Conservation (phyloP, 257 asterid species). For the Solanum rostratum region DNA sequence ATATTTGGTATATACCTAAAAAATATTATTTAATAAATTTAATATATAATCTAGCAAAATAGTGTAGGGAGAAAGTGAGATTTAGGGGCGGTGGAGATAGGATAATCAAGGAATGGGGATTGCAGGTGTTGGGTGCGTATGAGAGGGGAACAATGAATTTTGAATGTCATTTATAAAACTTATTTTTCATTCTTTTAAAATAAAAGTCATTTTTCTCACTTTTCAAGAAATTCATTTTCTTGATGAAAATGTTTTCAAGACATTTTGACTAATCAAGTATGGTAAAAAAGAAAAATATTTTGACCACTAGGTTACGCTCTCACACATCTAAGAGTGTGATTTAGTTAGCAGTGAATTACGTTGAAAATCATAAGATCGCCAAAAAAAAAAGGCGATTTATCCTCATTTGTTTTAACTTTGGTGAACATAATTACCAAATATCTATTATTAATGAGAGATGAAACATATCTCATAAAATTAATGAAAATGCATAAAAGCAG, state of each 20-base stretch:
- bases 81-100: not conserved
- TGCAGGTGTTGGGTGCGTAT: not conserved
- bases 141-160: not conserved
- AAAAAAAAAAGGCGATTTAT: too few species aligned
- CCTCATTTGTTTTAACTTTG: not conserved
- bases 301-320: not conserved
- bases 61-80: not conserved
- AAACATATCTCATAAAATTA: not conserved
- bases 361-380: not conserved
- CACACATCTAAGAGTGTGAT: not conserved
- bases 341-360: not conserved
- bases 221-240: not conserved
- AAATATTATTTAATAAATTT: not conserved
- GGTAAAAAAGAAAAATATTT: not conserved
- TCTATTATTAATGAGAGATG: not conserved
- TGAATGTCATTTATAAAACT: not conserved
- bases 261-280: not conserved
- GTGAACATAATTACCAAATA: not conserved
- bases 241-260: not conserved
- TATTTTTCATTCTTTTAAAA: not conserved
- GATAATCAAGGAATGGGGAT: not conserved
- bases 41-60: not conserved
- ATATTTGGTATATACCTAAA: not conserved
- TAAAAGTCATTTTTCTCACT: not conserved
- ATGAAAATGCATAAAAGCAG: rapidly evolving